Evolutionary conservation across 768 basidiomycete species (phyloP), one percentile per base, ranked within the genome.

Genomic region (Mycena kentingensis): DNA sequence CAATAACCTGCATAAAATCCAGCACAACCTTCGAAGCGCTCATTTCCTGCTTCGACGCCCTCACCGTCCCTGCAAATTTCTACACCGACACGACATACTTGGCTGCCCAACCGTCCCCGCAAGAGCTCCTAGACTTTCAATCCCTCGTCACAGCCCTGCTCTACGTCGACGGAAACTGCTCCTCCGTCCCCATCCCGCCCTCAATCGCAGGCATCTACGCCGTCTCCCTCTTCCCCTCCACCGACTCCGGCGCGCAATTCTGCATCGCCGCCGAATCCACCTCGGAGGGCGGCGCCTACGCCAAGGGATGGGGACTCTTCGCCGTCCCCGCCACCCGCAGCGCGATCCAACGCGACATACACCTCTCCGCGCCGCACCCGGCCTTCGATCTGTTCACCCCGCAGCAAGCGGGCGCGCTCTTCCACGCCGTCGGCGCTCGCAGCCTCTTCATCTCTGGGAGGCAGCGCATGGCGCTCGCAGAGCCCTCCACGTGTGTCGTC

Each of bases 341-440:
- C 7, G 57, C 52, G 3, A 60, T 67, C 1, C 50, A 61, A 22
- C 68, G 71, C 12, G 42, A 61, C 44, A 50, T 78, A 28, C 77
- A 80, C 51, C 53, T 80, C 18, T 71, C 76, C 2, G 78, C 77
- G 3, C 77, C 78, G 0, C 79, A 80, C 58, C 79, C 77, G 0
- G 47, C 57, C 4, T 73, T 62, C 57, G 78, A 80, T 41, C 37
- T 64, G 1, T 63, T 63, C 3, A 77, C 76, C 0, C 65, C 71
- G 3, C 56, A 68, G 31, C 76, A 79, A 58, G 77, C 77, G 1
- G 69, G 70, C 0, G 65, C 70, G 0, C 53, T 79, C 7, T 79
- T 79, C 60, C 62, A 67, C 28, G 51, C 60, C 4, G 69, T 70
- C 12, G 70, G 70, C 1, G 71, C 76, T 12, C 73, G 69, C 22